Evolutionary conservation across 2,329 filamentous ascomycete species (phyloP), one percentile per base, ranked within the genome.

Genomic region (Samsoniella hepiali): DNA sequence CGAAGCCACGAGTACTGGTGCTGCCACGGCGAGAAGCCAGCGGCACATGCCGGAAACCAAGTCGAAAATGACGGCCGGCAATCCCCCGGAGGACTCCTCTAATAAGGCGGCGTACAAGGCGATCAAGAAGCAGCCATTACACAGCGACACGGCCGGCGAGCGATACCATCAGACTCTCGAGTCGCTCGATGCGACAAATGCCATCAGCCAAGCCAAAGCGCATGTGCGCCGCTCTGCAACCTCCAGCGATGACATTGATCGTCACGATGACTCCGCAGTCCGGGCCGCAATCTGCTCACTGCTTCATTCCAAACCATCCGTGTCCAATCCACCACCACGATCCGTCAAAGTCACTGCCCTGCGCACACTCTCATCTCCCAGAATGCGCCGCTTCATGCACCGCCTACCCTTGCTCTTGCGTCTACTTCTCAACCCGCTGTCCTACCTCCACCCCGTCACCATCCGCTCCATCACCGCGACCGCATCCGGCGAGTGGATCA

Each of bases 371-470:
- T 54, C 51, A 3, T 40, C 51, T 38, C 51, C 51, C 4, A 38
- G 51, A 40, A 40, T 54, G 51, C 15, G 11, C 9, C 32, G 34
- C 34, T 54, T 54, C 7, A 11, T 54, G 51, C 51, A 54, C 34
- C 50, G 50, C 32, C 50, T 53, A 9, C 50, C 50, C 13, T 36
- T 53, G 50, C 50, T 53, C 3, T 11, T 53, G 50, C 50, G 50
- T 13, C 32, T 53, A 31, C 50, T 53, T 5, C 50, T 53, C 50
- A 36, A 11, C 29, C 50, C 50, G 17, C 31, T 53, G 1, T 53
- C 50, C 15, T 53, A 53, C 32, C 36, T 53, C 22, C 50, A 53
- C 32, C 54, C 54, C 13, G 54, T 57, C 54, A 57, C n/a, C 15
- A 42, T 57, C 5, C n/a, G 40, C 22, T 57, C 54, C n/a, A 42